A percentile compares a stretch with the other conserved stretches of the same genome.
Conservation (phyloP, 2,329 filamentous ascomycete genomes). For the Bimuria novae-zelandiae region DNA sequence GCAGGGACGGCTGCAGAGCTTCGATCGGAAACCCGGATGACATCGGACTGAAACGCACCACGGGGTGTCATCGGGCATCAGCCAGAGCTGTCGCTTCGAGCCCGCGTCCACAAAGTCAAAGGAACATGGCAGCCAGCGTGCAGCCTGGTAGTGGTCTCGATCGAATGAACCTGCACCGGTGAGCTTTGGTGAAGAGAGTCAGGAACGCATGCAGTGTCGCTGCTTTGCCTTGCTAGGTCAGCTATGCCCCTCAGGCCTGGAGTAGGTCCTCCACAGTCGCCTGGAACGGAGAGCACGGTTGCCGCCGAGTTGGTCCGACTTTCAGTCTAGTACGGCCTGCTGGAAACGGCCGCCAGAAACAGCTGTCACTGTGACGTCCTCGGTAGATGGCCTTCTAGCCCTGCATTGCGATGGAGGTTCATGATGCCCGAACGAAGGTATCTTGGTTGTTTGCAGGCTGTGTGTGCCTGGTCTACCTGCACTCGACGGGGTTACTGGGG, state of each 20-base stretch:
- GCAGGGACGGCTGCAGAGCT: constrained; percentile 3
- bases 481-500: background rate
- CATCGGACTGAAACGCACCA: constrained; percentile 10
- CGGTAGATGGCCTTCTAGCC: background rate
- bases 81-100: constrained; percentile 5
- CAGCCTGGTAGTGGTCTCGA: constrained; percentile 5
- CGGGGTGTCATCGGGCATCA: constrained; percentile 6
- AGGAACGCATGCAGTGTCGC: background rate
- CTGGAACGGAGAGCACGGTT: background rate
- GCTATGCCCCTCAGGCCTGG: background rate
- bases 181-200: background rate
- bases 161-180: constrained; percentile 8
- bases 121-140: constrained; percentile 6
- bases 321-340: background rate
- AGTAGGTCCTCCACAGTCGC: background rate
- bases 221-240: background rate
- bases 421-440: background rate
- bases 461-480: constrained; percentile 4
- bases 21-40: constrained; percentile 5
- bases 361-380: background rate
- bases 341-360: background rate
- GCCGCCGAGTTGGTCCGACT: constrained; percentile 1
- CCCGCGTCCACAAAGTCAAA: constrained; percentile 7
- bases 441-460: background rate
- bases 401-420: background rate